These are phyloP conservation scores for Prunus kanzakura DNA, from an alignment of 306 rosid genomes.

Conservation along the genomic window DNA sequence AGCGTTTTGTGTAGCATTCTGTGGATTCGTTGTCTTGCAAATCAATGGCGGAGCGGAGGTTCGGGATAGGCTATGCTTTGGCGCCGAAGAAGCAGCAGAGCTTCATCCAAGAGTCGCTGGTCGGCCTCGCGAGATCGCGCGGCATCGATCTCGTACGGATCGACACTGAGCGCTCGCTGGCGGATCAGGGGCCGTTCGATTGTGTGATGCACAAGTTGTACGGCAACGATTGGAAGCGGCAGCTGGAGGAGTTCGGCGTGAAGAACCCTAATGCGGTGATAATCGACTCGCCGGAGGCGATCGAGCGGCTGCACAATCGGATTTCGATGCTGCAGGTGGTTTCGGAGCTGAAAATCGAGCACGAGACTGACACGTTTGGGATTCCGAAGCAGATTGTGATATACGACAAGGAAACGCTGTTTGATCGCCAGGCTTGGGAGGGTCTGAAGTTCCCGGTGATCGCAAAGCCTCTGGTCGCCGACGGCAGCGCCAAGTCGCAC, in stretches of 20 bases:
- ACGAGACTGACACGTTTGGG: conserved; percentile 61
- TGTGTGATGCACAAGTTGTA: conserved; percentile 81
- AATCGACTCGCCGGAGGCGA: conserved; percentile 71
- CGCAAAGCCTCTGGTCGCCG: conserved; percentile 83
- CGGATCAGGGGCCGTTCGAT: conserved; percentile 81
- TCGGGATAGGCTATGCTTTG: conserved; percentile 70
- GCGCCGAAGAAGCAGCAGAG: conserved; percentile 80
- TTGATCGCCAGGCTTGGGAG: conserved; percentile 59
- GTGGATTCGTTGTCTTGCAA: background rate
- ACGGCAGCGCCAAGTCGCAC: conserved; percentile 89
- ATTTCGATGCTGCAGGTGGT: conserved; percentile 95
- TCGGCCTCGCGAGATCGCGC: conserved; percentile 56
- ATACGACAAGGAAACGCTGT: conserved; percentile 66
- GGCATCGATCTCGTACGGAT: conserved; percentile 66
- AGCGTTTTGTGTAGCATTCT: conserved; percentile 15
- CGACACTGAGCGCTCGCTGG: conserved; percentile 36
- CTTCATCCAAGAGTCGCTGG: conserved; percentile 69
- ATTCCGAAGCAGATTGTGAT: conserved; percentile 88
- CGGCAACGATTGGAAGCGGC: conserved; percentile 67
- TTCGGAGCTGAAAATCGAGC: conserved; percentile 60
- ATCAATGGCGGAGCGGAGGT: conserved; percentile 66
- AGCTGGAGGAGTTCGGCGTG: conserved; percentile 40
- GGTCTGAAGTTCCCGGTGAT: conserved; percentile 74
- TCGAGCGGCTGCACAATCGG: conserved; percentile 80
- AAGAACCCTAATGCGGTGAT: conserved; percentile 59